Evolutionary conservation across 1,284 basidiomycete genomes (phyloP).

Genomic region (Cryptococcus sp.): DNA sequence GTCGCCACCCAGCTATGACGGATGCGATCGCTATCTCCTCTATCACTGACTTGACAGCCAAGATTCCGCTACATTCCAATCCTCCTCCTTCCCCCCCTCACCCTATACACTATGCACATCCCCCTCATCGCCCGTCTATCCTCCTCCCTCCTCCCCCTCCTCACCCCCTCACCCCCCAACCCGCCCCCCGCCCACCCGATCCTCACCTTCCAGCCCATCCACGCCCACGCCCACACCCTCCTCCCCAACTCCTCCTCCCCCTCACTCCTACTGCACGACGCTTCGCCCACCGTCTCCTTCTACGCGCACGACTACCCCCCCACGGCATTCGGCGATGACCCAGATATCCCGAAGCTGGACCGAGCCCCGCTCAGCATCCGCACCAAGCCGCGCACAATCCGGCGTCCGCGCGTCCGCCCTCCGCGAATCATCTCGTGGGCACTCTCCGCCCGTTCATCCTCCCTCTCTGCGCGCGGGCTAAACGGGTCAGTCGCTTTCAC

Average conservation of each 20-base stretch:
- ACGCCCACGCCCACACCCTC: constrained; percentile 31
- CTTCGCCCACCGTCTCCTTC: constrained; percentile 14
- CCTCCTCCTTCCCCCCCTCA: neutral
- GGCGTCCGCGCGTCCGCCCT: constrained; percentile 33
- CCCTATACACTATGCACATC: constrained; percentile 30
- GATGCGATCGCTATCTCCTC: too few species aligned
- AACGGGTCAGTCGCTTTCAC: neutral
- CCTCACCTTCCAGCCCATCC: constrained; percentile 32
- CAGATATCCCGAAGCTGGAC: neutral
- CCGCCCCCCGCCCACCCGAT: neutral
- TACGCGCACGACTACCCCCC: constrained; percentile 14
- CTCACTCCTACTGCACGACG: constrained; percentile 26
- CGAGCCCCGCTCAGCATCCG: constrained; percentile 28
- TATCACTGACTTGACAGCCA: too few species aligned
- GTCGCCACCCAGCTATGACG: too few species aligned
- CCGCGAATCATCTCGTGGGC: constrained; percentile 43
- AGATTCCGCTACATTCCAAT: too few species aligned
- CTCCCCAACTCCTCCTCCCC: constrained; percentile 3
- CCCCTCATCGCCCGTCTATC: constrained; percentile 25
- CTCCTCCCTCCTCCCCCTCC: constrained; percentile 24
- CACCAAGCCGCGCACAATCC: constrained; percentile 32
- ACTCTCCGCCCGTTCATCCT: constrained; percentile 17
- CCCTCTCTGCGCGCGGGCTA: neutral
- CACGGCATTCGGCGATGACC: neutral
- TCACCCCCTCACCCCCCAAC: constrained; percentile 6